A percentile compares a stretch with the other conserved stretches of the same genome.
phyloP scores from a whole-genome alignment of 2,329 filamentous ascomycete genomes.

The Stagonosporopsis rhizophila region DNA sequence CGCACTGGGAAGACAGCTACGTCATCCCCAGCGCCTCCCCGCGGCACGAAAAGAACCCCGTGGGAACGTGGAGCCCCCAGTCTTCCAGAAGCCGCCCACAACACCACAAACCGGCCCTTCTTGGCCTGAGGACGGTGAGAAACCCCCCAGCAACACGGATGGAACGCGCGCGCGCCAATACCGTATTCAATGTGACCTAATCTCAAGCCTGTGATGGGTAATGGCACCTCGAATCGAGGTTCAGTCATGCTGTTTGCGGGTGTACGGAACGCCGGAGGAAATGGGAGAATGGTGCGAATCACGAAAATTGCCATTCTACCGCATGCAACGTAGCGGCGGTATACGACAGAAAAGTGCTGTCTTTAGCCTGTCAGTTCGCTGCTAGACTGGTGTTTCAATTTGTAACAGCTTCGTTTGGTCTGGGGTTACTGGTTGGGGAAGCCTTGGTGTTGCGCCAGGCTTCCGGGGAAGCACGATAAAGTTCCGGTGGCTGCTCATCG shows the following conservation, averaged over 20 bases:
- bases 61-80: constrained; percentile 8
- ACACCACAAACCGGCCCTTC: constrained; percentile 1
- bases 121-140: not conserved
- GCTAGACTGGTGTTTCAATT: constrained; percentile 15
- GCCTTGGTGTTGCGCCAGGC: constrained; percentile 9
- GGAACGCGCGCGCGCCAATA: not conserved
- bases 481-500: constrained; percentile 5
- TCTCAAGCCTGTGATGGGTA: not conserved
- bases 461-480: constrained; percentile 13
- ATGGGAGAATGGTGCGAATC: constrained; percentile 3
- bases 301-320: no score
- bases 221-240: constrained; percentile 6
- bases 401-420: constrained; percentile 11
- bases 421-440: constrained; percentile 9
- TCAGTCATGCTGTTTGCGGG: not conserved
- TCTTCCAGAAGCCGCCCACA: constrained; percentile 5
- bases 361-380: constrained; percentile 10
- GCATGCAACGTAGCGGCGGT: no score
- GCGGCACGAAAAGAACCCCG: constrained; percentile 5
- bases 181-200: not conserved
- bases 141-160: not conserved
- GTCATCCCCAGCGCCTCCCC: constrained; percentile 2
- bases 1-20: not conserved
- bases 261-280: constrained; percentile 1
- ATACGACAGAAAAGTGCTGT: no score